Evolutionary conservation across 2,329 filamentous ascomycete species (phyloP).

Genomic region (Trichoderma polysporum): DNA sequence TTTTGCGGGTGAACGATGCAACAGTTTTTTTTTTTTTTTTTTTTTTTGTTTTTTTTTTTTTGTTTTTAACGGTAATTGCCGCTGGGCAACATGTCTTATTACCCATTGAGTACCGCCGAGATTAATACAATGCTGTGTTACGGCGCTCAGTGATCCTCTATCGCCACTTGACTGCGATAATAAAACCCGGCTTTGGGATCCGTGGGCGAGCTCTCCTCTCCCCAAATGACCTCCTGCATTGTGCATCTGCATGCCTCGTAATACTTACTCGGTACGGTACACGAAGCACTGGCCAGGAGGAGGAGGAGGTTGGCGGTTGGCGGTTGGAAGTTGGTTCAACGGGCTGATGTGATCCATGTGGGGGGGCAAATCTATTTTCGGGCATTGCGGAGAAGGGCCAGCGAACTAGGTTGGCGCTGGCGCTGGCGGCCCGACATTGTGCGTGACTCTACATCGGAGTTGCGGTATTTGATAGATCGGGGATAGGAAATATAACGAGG

Average conservation of each 20-base stretch:
- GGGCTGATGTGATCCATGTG: neutral
- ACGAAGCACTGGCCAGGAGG: neutral
- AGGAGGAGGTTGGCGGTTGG: neutral
- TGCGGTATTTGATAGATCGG: neutral
- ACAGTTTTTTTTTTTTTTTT: no score
- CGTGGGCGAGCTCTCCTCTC: neutral
- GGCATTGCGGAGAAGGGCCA: neutral
- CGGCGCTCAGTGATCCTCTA: neutral
- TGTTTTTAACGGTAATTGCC: neutral
- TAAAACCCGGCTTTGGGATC: neutral
- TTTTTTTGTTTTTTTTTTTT: neutral
- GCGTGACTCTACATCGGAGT: neutral
- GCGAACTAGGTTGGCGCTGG: neutral
- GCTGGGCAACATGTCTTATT: neutral
- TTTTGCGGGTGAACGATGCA: no score
- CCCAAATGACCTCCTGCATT: neutral
- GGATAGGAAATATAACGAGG: neutral
- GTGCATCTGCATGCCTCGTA: neutral
- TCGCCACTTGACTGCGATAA: no score
- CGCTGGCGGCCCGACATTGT: constrained; percentile 15
- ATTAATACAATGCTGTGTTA: neutral
- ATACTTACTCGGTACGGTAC: no score
- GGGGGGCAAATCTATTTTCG: constrained; percentile 9
- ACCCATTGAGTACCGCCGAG: neutral
- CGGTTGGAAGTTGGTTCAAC: neutral